Evolutionary conservation across 768 basidiomycete genomes (phyloP), one percentile per base, ranked within the genome.

Genomic region (Cyathus striatus): DNA sequence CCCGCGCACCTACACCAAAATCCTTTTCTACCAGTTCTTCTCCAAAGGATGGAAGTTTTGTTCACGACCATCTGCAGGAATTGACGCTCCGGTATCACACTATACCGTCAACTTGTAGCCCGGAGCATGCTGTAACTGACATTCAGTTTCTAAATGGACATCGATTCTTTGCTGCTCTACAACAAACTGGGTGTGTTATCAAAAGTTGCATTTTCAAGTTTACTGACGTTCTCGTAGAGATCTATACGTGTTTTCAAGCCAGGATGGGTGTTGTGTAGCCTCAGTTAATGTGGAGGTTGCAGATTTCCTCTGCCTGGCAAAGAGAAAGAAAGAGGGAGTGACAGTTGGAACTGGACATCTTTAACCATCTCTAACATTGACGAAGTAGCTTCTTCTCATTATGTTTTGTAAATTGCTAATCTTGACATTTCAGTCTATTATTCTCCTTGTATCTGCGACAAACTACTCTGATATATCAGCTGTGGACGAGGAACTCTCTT

Each of bases 151-250:
- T 81, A 10, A 62, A 70, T n/a, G 60, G 65, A 20, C 61, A 65
- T 10, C 47, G 61, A 7, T 57, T 75, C 37, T 44, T 86, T 21
- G 63, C 75, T 1, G 75, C 75, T 18, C 59, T 90, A 30, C 82
- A 83, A 40, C 70, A 78, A 50, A 70, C 75, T 32, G 89, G 88
- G 88, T 88, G 54, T 55, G 69, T 58, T 25, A 6, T n/a, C 16
- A 13, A 3, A n/a, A 18, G 23, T 39, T 23, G 17, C 9, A 5
- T 25, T 6, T 41, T n/a, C 36, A 37, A 22, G 38, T 10, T 36
- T 35, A n/a, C 33, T 46, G 26, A 23, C 40, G 43, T 34, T 48
- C 41, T 47, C 40, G 41, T 45, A 87, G 86, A 10, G 59, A 74
- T 44, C 54, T 89, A 16, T 75, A 72, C 20, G 58, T 82, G 1